A percentile compares a stretch with the other conserved stretches of the same genome.
phyloP scores from a whole-genome alignment of 225 moss, liverwort and hornwort species.

The Asterella californica region DNA sequence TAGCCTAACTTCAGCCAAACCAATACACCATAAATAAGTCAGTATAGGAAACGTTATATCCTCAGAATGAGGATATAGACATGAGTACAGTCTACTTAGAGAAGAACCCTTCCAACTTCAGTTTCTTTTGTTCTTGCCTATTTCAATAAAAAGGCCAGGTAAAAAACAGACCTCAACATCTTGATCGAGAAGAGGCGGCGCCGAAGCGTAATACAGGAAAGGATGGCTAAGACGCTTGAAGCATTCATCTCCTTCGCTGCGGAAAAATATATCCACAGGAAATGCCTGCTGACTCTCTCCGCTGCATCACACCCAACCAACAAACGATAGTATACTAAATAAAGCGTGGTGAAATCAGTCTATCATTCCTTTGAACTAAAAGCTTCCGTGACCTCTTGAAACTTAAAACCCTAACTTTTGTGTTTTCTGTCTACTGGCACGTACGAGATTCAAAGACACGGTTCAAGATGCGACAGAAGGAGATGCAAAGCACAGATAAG shows the following conservation, averaged over 20 bases:
- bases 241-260: constrained; percentile 11
- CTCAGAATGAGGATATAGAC: too few relatives aligned
- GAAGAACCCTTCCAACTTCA: background rate
- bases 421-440: background rate
- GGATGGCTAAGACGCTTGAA: constrained; percentile 8
- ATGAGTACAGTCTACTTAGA: background rate
- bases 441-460: background rate
- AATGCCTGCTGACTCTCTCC: background rate
- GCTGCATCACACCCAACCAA: background rate
- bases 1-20: constrained; percentile 5
- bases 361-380: background rate
- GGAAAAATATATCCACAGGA: constrained; percentile 16
- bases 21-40: too few relatives aligned
- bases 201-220: constrained; percentile 1
- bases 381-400: background rate
- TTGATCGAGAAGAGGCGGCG: constrained; percentile 10
- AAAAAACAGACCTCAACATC: constrained; percentile 9
- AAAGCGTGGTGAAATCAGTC: background rate
- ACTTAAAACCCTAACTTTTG: background rate
- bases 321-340: background rate
- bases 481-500: too few relatives aligned
- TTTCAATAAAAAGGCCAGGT: background rate
- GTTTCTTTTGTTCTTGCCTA: background rate
- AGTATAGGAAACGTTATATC: background rate
- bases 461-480: too few relatives aligned